Evolutionary conservation across 768 basidiomycete species (phyloP), one percentile per base, ranked within the genome.

Genomic region (Pulveroboletus sp.): DNA sequence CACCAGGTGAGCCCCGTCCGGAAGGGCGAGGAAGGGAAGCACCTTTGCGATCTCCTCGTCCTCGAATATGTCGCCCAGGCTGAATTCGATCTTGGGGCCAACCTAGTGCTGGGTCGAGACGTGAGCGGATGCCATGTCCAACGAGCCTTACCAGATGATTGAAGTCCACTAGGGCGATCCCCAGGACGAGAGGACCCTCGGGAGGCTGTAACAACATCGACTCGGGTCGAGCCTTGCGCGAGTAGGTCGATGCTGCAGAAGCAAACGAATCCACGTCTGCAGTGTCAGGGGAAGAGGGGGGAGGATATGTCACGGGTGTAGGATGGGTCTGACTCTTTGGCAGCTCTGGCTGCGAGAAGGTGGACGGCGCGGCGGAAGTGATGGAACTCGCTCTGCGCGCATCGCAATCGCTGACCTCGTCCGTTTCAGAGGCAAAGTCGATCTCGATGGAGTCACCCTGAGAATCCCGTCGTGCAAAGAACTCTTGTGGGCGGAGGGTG

Each of bases 1-100:
- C 59, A 94, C 92, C 57, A 96, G 67, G 71, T 99, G 96, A 10
- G 96, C 96, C 16, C 96, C 96, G 61, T 99, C 96, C 2, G 96
- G 96, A 23, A 99, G 77, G 1, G 96, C 96, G 12, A 99, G 77
- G 71, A 99, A 98, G 0, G 96, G 96, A 26, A 99, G 74, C 29
- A 92, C 83, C 65, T 85, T 88, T 29, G 75, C 73, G 24, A 97
- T 76, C 63, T 94, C 90, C 52, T 92, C 89, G 63, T 98, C 85
- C 30, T 89, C 78, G 55, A 89, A 85, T 26, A 95, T 78, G 3
- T 83, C 82, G 4, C 89, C 89, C 59, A 81, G 74, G 16, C 79
- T 81, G 53, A 89, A 87, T 59, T 99, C 93, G 47, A 98, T 88
- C 41, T 81, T 84, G 17, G 96, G 96, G 1, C 96, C 96, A 41